Base-by-base conservation (phyloP, 306 rosid genomes). In the Purshia tridentata region DNA sequence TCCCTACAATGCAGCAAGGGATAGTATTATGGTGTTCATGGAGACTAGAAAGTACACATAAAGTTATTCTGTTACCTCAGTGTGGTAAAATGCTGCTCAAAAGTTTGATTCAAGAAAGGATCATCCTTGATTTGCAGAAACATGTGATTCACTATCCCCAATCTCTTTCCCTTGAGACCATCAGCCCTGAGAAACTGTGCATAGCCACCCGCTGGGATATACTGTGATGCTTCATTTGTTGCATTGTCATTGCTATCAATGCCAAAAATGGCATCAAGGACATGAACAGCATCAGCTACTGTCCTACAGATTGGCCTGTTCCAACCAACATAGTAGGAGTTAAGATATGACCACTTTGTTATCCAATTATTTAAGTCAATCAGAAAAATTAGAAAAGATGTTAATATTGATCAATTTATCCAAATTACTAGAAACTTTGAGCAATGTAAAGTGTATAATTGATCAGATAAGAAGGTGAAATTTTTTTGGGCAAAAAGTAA, bases 301-400 rank as follows among this genome's bases (percentile, higher is more conserved):
- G 86, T 89, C 89, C 89, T 84, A 76, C 88, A 83, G 37, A 89
- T 83, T 45, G 91, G 89, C 65, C 89, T 89, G 72, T 54, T 67
- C 71, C 62, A 76, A 39, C 10, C 78, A 67, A 65, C 10, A 35
- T 6, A 12, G 3, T 8, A 48, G 11, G 4, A 12, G 9, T 23
- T 18, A 58, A 59, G 8, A 5, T 59, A 35, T 29, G 59, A 54
- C 19, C 29, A 54, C 59, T 7, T 8, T 54, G 59, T 16, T 54
- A 54, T 12, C 8, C 35, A 18, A 12, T 3, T 9, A 8, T 54
- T 53, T n/a, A 11, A 18, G 58, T 8, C 18, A 53, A 53, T 16
- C 29, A 53, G 58, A 56, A 9, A 55, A 55, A 55, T 1, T 16
- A 55, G n/a, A n/a, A n/a, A n/a, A n/a, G 60, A 55, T 19, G 61